These are phyloP conservation scores for Sanghuangporus weigelae DNA, from an alignment of 1,284 basidiomycete species.

Conservation along the genomic window DNA sequence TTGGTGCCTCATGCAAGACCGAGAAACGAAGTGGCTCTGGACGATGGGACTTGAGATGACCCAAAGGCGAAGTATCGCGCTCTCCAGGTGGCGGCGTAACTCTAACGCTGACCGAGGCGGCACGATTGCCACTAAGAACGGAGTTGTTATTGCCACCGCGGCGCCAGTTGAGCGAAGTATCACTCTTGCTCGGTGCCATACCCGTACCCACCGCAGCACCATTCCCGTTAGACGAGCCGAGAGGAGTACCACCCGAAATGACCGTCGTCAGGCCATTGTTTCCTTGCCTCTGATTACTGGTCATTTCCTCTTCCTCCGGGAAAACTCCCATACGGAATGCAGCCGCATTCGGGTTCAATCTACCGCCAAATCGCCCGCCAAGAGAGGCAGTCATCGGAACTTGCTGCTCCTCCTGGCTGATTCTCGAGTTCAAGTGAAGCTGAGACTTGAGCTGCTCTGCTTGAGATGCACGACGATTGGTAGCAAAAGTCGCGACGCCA, in stretches of 20 bases:
- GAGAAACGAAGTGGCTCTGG: constrained; percentile 68
- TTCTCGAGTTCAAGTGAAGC: constrained; percentile 32
- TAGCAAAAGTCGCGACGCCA: constrained; percentile 57
- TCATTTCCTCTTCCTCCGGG: constrained; percentile 34
- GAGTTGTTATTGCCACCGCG: constrained; percentile 69
- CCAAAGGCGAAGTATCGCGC: constrained; percentile 46
- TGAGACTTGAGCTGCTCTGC: constrained; percentile 58
- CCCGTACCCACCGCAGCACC: constrained; percentile 23
- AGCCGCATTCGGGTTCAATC: constrained; percentile 42
- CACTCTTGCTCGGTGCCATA: constrained; percentile 60
- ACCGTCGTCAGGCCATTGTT: constrained; percentile 46
- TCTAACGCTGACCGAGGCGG: constrained; percentile 50
- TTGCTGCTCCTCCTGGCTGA: constrained; percentile 44
- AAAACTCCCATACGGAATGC: constrained; percentile 34
- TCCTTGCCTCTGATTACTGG: constrained; percentile 30
- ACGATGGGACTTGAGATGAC: constrained; percentile 35
- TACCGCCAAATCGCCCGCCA: constrained; percentile 65
- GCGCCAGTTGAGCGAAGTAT: constrained; percentile 70
- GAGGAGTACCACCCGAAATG: constrained; percentile 64
- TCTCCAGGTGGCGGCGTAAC: constrained; percentile 66
- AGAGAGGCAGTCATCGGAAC: constrained; percentile 76
- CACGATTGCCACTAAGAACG: constrained; percentile 58
- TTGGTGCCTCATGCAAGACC: constrained; percentile 42
- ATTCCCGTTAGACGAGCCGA: constrained; percentile 36
- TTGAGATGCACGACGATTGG: constrained; percentile 60